These are phyloP conservation scores for Globisporangium cederbergense DNA, from an alignment of 352 stramenopile genomes.

Conservation along the genomic window DNA sequence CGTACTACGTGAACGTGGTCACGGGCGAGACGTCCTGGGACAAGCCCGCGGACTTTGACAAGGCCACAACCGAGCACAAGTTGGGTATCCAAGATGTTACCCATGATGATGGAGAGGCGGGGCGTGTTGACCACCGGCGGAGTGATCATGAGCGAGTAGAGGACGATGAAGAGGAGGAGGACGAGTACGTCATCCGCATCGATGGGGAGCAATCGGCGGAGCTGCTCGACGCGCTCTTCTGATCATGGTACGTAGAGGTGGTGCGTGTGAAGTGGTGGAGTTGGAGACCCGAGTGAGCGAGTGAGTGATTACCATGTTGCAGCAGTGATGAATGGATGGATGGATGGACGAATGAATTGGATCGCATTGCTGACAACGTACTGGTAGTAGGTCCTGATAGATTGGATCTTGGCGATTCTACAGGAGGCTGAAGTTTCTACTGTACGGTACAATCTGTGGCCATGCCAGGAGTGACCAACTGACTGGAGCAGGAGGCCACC, in stretches of 20 bases:
- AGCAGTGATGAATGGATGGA: not conserved
- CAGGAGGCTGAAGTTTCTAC: not conserved
- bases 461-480: not conserved
- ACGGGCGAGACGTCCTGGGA: constrained; percentile 57
- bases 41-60: constrained; percentile 24
- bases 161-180: constrained; percentile 20
- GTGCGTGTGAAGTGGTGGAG: too few relatives aligned
- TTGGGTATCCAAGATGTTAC: not conserved
- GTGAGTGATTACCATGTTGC: not conserved
- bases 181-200: constrained; percentile 48
- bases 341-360: not conserved
- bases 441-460: not conserved
- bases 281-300: not conserved
- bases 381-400: too few relatives aligned
- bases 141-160: not conserved
- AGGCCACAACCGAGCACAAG: not conserved
- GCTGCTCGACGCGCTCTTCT: not conserved
- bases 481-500: not conserved
- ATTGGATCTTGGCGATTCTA: too few relatives aligned
- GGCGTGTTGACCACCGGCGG: not conserved
- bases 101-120: not conserved
- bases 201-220: constrained; percentile 17
- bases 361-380: not conserved
- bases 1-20: constrained; percentile 54
- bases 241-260: not conserved